phyloP scores from a whole-genome alignment of 805 yeast species.

The Candida michaelii region DNA sequence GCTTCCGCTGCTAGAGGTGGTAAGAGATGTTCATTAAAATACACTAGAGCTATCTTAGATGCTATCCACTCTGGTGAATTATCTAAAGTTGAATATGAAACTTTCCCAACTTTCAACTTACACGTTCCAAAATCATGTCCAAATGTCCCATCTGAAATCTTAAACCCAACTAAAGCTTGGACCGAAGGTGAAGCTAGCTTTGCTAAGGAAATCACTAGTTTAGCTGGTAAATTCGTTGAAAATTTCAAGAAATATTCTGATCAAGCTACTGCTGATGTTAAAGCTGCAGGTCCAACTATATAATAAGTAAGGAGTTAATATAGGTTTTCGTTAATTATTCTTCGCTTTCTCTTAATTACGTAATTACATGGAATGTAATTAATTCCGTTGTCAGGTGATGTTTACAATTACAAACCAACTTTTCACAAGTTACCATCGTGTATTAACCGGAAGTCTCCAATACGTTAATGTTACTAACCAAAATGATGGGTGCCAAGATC shows the following conservation, averaged over 20 bases:
- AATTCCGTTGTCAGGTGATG: too few species aligned
- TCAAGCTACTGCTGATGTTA: constrained; percentile 81
- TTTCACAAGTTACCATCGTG: too few species aligned
- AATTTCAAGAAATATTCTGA: constrained; percentile 84
- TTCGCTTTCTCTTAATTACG: neutral
- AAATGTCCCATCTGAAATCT: constrained; percentile 78
- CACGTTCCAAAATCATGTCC: constrained; percentile 80
- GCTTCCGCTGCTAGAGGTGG: constrained; percentile 91
- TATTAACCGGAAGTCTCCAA: too few species aligned
- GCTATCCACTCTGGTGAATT: constrained; percentile 91
- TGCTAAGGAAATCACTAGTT: constrained; percentile 46
- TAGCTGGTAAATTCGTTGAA: constrained; percentile 77
- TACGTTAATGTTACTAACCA: too few species aligned
- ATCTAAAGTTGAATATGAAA: constrained; percentile 76
- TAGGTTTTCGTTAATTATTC: neutral
- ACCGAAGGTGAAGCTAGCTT: constrained; percentile 43
- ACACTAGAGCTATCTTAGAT: constrained; percentile 94
- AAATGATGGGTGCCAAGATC: too few species aligned
- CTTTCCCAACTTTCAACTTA: constrained; percentile 82
- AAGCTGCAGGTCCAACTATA: constrained; percentile 84
- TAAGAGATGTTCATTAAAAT: constrained; percentile 94
- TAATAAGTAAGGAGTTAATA: constrained; percentile 15
- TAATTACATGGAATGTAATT: too few species aligned
- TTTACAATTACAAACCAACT: too few species aligned
- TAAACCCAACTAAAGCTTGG: constrained; percentile 89